These are phyloP conservation scores for Talaromyces sp. DNA, from an alignment of 2,329 filamentous ascomycete genomes.

Conservation along the genomic window DNA sequence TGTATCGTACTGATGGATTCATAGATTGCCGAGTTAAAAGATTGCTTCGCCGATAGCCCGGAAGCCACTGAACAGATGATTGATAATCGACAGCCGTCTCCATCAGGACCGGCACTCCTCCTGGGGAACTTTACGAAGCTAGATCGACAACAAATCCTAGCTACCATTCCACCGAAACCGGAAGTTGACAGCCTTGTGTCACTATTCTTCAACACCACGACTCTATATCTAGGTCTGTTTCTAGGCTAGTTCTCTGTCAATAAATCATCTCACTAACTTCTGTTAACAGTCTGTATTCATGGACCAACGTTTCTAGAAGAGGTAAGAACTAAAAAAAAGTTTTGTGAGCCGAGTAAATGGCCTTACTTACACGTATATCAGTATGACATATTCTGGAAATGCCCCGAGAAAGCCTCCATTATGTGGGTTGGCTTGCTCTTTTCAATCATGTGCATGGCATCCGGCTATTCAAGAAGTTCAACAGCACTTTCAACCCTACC, in stretches of 20 bases:
- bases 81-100: neutral
- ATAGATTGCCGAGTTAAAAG: constrained; percentile 21
- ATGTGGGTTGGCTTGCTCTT: constrained; percentile 20
- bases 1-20: neutral
- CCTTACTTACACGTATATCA: neutral
- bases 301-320: constrained; percentile 17
- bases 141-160: constrained; percentile 11
- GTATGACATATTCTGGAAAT: constrained; percentile 20
- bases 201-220: constrained; percentile 12
- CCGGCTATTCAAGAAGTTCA: neutral
- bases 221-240: constrained; percentile 11
- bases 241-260: too few species aligned
- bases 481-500: neutral
- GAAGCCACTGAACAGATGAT: neutral
- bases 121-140: constrained; percentile 12
- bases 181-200: constrained; percentile 17
- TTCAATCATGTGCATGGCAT: constrained; percentile 14
- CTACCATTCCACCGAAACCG: constrained; percentile 11
- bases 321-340: neutral
- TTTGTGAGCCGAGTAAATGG: neutral
- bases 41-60: constrained; percentile 12
- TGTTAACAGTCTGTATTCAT: constrained; percentile 8
- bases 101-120: constrained; percentile 6
- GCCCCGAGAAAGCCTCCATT: constrained; percentile 1
- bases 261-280: neutral